A percentile compares a stretch with the other conserved stretches of the same genome.
Conservation (phyloP, 352 stramenopile species). For the Globisporangium splendens region DNA sequence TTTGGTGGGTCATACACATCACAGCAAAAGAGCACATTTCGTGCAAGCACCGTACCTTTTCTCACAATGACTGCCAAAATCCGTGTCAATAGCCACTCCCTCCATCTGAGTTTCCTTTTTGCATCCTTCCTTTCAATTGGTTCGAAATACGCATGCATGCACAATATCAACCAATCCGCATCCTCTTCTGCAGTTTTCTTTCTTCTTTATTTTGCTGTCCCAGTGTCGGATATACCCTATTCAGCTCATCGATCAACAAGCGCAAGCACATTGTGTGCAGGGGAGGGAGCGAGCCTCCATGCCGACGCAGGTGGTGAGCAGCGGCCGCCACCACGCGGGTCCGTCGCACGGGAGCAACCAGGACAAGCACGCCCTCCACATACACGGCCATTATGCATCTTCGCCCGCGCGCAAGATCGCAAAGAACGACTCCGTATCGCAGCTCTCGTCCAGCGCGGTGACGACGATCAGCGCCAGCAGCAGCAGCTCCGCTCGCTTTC, state of each 20-base stretch:
- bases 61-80: no score
- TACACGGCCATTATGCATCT: no score
- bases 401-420: no score
- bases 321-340: not conserved
- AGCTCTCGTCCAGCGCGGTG: not conserved
- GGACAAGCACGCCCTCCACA: slow-evolving; percentile 6
- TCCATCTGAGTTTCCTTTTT: not conserved
- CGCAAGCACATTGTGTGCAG: not conserved
- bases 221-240: not conserved
- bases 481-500: slow-evolving; percentile 12
- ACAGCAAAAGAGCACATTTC: no score
- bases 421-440: no score
- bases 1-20: no score
- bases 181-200: not conserved
- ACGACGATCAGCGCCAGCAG: slow-evolving; percentile 8
- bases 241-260: not conserved
- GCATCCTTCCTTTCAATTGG: not conserved
- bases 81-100: no score
- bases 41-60: no score
- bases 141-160: not conserved
- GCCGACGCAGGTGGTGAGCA: not conserved
- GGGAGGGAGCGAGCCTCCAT: not conserved
- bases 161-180: not conserved
- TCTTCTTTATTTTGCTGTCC: not conserved
- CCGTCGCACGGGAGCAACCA: slow-evolving; percentile 4